These are phyloP conservation scores for Zygosaccharomyces gambellarensis DNA, from an alignment of 805 yeast genomes.

Conservation along the genomic window DNA sequence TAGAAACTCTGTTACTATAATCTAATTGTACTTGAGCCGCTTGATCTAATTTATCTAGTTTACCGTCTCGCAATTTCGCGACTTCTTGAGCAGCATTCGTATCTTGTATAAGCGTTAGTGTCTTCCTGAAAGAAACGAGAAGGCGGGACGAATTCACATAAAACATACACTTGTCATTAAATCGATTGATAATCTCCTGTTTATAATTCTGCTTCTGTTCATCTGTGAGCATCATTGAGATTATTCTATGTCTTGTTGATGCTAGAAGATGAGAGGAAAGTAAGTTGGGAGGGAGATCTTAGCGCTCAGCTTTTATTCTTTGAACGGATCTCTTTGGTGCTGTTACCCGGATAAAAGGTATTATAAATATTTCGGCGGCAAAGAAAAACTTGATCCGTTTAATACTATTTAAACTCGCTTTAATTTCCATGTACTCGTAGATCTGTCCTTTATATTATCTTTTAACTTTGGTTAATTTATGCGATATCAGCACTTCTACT, in stretches of 20 bases:
- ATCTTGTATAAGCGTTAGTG: slow-evolving; percentile 10
- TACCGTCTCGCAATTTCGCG: slow-evolving; percentile 4
- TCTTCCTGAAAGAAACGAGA: background rate
- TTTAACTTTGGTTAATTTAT: too few species aligned
- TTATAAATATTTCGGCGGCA: background rate
- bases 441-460: too few species aligned
- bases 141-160: background rate
- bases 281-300: background rate
- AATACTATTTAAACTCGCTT: too few species aligned
- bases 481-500: too few species aligned
- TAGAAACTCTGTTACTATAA: background rate
- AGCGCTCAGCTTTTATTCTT: background rate
- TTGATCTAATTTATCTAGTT: slow-evolving; percentile 6
- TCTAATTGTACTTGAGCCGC: slow-evolving; percentile 11
- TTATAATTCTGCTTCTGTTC: slow-evolving; percentile 12
- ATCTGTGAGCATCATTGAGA: slow-evolving; percentile 9
- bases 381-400: background rate
- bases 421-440: too few species aligned
- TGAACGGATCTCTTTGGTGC: background rate
- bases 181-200: slow-evolving; percentile 9
- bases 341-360: background rate
- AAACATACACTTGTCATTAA: slow-evolving; percentile 20
- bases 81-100: slow-evolving; percentile 13
- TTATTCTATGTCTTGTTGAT: background rate
- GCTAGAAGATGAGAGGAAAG: background rate